Conservation (phyloP, 805 yeast species). For the Metschnikowia picachoensis region DNA sequence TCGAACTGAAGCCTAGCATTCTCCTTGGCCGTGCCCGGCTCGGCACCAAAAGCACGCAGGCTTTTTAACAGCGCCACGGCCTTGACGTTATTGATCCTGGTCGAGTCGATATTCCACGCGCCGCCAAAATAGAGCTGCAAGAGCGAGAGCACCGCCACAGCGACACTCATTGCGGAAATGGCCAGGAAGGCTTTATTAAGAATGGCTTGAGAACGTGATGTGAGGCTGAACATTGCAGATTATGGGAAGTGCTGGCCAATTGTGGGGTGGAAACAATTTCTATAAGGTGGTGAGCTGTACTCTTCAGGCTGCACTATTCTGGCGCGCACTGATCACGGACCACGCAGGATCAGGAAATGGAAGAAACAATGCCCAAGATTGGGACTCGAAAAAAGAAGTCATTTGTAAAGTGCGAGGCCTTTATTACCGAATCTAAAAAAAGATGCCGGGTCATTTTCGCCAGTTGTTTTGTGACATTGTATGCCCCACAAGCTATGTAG, state of each 20-base stretch:
- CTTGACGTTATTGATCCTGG: slow-evolving; percentile 33
- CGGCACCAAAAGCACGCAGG: slow-evolving; percentile 66
- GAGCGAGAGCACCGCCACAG: slow-evolving; percentile 47
- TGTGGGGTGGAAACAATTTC: too few relatives aligned
- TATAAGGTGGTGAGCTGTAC: too few relatives aligned
- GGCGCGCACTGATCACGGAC: too few relatives aligned
- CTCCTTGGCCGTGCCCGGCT: slow-evolving; percentile 66
- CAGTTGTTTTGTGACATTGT: too few relatives aligned
- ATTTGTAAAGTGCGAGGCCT: too few relatives aligned
- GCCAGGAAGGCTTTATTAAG: slow-evolving; percentile 54
- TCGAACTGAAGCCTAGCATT: slow-evolving; percentile 71
- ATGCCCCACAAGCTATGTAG: too few relatives aligned
- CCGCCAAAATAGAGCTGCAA: slow-evolving; percentile 44
- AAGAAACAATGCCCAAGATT: too few relatives aligned
- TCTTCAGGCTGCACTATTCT: too few relatives aligned
- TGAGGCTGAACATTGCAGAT: slow-evolving; percentile 30
- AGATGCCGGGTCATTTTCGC: too few relatives aligned
- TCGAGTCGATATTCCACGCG: slow-evolving; percentile 42
- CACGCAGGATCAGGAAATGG: too few relatives aligned
- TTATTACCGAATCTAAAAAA: too few relatives aligned
- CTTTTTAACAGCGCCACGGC: slow-evolving; percentile 44
- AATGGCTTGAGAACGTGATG: slow-evolving; percentile 42
- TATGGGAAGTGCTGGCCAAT: not conserved
- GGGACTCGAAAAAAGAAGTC: too few relatives aligned
- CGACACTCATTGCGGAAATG: slow-evolving; percentile 42